Percentiles rank a stretch among this genome's conserved stretches.
These are phyloP conservation scores for Aspergillus ellipticus DNA, from an alignment of 495 filamentous ascomycete genomes.

Conservation along the genomic window DNA sequence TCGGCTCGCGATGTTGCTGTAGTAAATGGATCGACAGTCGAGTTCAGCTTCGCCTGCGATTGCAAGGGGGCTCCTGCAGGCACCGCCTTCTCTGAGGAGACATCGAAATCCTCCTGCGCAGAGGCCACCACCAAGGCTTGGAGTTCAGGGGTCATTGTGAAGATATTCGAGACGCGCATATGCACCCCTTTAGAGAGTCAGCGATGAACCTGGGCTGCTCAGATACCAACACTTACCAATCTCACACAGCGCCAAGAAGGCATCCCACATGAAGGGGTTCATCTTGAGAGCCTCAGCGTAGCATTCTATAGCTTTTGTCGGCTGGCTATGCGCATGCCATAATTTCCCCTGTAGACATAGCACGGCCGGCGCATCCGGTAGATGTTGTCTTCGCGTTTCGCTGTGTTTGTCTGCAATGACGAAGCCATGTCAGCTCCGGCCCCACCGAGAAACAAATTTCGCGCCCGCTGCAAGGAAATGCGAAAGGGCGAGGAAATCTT, in stretches of 20 bases:
- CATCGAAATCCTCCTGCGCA: conserved; percentile 33
- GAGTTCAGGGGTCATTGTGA: conserved; percentile 70
- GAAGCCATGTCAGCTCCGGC: conserved; percentile 5
- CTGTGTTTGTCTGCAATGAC: conserved; percentile 57
- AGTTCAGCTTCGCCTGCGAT: conserved; percentile 40
- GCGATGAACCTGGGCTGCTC: conserved; percentile 9
- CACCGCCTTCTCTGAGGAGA: conserved; percentile 33
- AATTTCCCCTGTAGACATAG: conserved; percentile 82
- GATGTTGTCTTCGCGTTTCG: conserved; percentile 58
- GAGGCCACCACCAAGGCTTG: conserved; percentile 43
- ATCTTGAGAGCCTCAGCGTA: conserved; percentile 84
- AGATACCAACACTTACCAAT: conserved; percentile 46
- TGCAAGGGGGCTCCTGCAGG: conserved; percentile 39
- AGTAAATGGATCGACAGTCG: conserved; percentile 44
- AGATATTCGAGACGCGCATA: conserved; percentile 78
- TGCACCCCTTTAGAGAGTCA: conserved; percentile 59
- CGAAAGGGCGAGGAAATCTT: not conserved
- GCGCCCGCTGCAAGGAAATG: not conserved
- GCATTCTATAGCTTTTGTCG: conserved; percentile 72
- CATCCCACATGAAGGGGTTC: conserved; percentile 99
- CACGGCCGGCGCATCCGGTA: conserved; percentile 81
- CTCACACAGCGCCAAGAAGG: conserved; percentile 76
- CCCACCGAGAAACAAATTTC: not conserved
- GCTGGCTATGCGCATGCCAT: conserved; percentile 74
- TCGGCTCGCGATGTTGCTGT: conserved; percentile 42